Conservation (phyloP, 306 rosid genomes). For the Chamaecrista fasciculata region DNA sequence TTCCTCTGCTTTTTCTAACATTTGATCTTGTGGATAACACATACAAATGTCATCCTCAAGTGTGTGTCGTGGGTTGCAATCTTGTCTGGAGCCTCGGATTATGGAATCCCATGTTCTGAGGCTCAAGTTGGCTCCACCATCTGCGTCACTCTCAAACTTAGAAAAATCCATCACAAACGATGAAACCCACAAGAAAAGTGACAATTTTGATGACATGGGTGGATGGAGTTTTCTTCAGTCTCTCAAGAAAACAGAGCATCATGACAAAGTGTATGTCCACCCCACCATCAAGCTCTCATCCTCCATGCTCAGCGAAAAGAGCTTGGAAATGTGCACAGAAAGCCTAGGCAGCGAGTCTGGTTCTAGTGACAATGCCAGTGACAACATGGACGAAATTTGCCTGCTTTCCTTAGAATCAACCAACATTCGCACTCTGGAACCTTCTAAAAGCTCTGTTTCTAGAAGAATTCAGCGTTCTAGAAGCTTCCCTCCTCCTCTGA, state of each 20-base stretch:
- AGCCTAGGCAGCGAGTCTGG: slow-evolving; percentile 81
- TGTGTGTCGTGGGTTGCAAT: slow-evolving; percentile 50
- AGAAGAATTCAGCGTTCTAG: slow-evolving; percentile 20
- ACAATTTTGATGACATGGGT: neutral
- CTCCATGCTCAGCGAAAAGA: slow-evolving; percentile 51
- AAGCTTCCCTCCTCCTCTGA: slow-evolving; percentile 76
- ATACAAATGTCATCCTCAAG: slow-evolving; percentile 55
- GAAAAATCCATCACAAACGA: slow-evolving; percentile 2
- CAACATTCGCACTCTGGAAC: neutral
- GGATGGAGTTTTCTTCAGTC: slow-evolving; percentile 57
- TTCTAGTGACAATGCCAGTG: slow-evolving; percentile 39
- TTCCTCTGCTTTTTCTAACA: slow-evolving; percentile 17
- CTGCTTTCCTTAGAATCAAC: slow-evolving; percentile 26
- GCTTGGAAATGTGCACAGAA: slow-evolving; percentile 94
- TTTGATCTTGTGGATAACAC: slow-evolving; percentile 13
- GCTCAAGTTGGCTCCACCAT: slow-evolving; percentile 53
- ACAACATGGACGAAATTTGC: slow-evolving; percentile 33
- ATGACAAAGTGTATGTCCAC: slow-evolving; percentile 51
- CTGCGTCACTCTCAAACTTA: slow-evolving; percentile 21
- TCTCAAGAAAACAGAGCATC: slow-evolving; percentile 33
- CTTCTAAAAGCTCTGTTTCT: neutral
- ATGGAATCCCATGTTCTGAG: slow-evolving; percentile 45
- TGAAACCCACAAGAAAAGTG: slow-evolving; percentile 14
- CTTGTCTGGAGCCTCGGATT: slow-evolving; percentile 46
- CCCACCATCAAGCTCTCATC: slow-evolving; percentile 54